Conservation (phyloP, 2,329 filamentous ascomycete species). For the Alternaria metachromatica region DNA sequence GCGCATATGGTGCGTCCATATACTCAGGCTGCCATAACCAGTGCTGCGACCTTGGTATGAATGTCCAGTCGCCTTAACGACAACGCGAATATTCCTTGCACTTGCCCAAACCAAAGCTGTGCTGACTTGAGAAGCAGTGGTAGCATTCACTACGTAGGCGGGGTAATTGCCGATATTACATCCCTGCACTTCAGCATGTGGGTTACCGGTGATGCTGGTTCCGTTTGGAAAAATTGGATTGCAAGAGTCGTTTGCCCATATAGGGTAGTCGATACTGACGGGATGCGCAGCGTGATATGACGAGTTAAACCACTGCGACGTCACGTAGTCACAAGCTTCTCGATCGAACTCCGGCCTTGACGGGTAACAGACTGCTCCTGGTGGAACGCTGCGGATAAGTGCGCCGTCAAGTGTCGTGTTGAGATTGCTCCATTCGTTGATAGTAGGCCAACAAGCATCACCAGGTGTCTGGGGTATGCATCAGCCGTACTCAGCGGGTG, state of each 20-base stretch:
- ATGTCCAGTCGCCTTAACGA: slow-evolving; percentile 39
- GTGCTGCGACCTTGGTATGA: slow-evolving; percentile 32
- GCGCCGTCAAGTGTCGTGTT: slow-evolving; percentile 28
- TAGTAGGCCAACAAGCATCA: slow-evolving; percentile 29
- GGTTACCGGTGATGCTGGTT: slow-evolving; percentile 35
- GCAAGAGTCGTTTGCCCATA: slow-evolving; percentile 40
- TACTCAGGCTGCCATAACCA: slow-evolving; percentile 25
- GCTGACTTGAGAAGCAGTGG: slow-evolving; percentile 22
- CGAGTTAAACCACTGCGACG: slow-evolving; percentile 37
- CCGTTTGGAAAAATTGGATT: slow-evolving; percentile 40
- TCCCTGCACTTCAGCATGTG: slow-evolving; percentile 25
- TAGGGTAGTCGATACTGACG: slow-evolving; percentile 37
- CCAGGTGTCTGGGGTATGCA: slow-evolving; percentile 12
- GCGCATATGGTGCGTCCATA: slow-evolving; percentile 39
- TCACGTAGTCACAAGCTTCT: slow-evolving; percentile 25
- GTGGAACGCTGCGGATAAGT: slow-evolving; percentile 28
- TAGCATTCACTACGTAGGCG: slow-evolving; percentile 39
- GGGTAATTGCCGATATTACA: slow-evolving; percentile 35
- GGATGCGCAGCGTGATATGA: slow-evolving; percentile 35
- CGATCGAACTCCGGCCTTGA: slow-evolving; percentile 27
- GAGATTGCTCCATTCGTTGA: slow-evolving; percentile 26
- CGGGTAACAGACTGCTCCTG: slow-evolving; percentile 38
- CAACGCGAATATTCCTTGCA: slow-evolving; percentile 29
- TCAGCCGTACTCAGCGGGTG: background rate
- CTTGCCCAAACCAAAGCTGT: slow-evolving; percentile 31